A percentile compares a stretch with the other conserved stretches of the same genome.
Conservation (phyloP, 495 filamentous ascomycete species). For the Penicillium verhagenii region DNA sequence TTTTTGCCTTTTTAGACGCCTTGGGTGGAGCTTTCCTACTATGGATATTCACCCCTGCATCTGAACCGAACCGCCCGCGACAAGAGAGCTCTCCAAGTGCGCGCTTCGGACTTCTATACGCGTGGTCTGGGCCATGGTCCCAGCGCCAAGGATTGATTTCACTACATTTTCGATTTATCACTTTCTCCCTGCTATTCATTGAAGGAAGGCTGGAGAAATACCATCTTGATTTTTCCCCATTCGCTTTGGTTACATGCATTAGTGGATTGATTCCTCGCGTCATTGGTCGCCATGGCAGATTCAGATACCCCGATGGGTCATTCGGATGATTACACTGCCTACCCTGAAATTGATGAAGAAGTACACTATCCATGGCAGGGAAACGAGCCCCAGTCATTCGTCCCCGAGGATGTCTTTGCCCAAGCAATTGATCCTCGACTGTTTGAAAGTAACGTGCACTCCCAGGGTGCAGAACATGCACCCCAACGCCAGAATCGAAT, state of each 20-base stretch:
- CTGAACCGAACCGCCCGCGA: slow-evolving; percentile 18
- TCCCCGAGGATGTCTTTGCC: slow-evolving; percentile 17
- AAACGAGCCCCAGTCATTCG: slow-evolving; percentile 9
- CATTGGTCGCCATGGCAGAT: slow-evolving; percentile 17
- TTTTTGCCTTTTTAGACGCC: background rate
- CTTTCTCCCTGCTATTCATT: background rate
- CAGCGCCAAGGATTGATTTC: slow-evolving; percentile 9
- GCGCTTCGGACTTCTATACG: slow-evolving; percentile 5
- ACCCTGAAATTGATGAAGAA: slow-evolving; percentile 41
- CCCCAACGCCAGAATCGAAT: slow-evolving; percentile 10
- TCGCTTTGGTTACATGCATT: background rate
- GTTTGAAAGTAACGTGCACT: slow-evolving; percentile 27
- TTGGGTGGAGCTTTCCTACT: slow-evolving; percentile 9
- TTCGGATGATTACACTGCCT: slow-evolving; percentile 24
- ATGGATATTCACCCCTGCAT: slow-evolving; percentile 23
- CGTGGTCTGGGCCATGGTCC: slow-evolving; percentile 24
- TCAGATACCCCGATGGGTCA: slow-evolving; percentile 18
- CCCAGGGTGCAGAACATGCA: slow-evolving; percentile 14
- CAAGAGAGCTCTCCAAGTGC: slow-evolving; percentile 10
- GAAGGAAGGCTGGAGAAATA: background rate
- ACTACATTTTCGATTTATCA: background rate
- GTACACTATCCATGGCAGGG: slow-evolving; percentile 39
- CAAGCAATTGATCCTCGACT: slow-evolving; percentile 44
- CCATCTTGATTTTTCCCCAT: background rate
- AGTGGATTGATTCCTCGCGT: background rate